Conservation (phyloP, 805 yeast species). For the Yamadazyma endophytica region DNA sequence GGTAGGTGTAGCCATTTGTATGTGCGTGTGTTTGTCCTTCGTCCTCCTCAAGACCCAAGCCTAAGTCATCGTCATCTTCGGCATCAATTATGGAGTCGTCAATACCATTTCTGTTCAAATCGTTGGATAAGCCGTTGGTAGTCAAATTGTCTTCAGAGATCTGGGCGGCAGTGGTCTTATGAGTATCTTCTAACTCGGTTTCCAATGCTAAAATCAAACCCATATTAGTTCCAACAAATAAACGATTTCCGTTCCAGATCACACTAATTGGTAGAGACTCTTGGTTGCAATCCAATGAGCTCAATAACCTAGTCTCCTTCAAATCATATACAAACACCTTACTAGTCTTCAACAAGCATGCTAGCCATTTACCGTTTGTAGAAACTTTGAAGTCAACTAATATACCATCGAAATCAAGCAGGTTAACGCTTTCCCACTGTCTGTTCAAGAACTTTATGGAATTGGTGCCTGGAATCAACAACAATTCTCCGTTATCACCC, state of each 20-base stretch:
- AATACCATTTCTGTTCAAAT: conserved; percentile 9
- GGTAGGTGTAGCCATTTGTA: no score
- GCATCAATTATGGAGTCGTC: conserved; percentile 43
- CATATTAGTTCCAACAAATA: conserved; percentile 43
- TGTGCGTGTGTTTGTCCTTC: conserved; percentile 8
- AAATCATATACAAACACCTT: conserved; percentile 48
- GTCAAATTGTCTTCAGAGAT: conserved; percentile 11
- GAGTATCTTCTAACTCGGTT: conserved; percentile 11
- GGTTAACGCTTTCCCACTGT: conserved; percentile 24
- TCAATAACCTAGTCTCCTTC: conserved; percentile 22
- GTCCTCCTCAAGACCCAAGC: conserved; percentile 4
- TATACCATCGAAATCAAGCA: conserved; percentile 10
- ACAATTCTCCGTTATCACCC: conserved; percentile 65
- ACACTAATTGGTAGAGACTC: conserved; percentile 30
- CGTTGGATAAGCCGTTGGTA: conserved; percentile 7
- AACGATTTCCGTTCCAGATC: conserved; percentile 21
- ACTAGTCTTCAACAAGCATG: conserved; percentile 45
- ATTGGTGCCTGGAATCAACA: conserved; percentile 61
- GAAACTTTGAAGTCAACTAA: conserved; percentile 57
- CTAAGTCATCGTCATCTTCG: conserved; percentile 40
- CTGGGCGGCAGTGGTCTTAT: no score
- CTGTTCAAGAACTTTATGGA: conserved; percentile 45
- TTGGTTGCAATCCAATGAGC: conserved; percentile 8
- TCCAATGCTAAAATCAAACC: conserved; percentile 28
- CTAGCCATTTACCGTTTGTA: conserved; percentile 57